Conservation (phyloP, 305 asterid species). For the Rubia tinctorum region DNA sequence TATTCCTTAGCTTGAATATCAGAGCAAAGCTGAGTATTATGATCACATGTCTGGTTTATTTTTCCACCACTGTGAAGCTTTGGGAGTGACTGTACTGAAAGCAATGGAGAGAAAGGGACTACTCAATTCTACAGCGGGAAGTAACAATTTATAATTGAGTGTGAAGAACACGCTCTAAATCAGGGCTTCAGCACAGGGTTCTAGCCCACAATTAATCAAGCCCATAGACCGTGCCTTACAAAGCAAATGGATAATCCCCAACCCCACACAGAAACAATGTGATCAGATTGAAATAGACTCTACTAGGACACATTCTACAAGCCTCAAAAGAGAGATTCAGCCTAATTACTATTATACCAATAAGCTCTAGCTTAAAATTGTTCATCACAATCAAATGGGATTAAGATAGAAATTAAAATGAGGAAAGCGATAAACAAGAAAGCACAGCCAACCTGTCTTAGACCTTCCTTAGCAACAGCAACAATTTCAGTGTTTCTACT, state of each 20-base stretch:
- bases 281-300: background rate
- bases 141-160: background rate
- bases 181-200: background rate
- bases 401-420: background rate
- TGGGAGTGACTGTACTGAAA: background rate
- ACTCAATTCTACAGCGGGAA: background rate
- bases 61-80: background rate
- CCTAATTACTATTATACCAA: background rate
- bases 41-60: background rate
- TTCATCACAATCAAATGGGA: background rate
- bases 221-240: background rate
- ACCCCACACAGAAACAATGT: background rate
- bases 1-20: background rate
- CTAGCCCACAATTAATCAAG: background rate
- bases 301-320: background rate
- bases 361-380: background rate
- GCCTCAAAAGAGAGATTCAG: conserved; percentile 8
- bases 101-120: background rate
- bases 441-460: conserved; percentile 79
- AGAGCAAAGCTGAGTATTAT: background rate
- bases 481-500: conserved; percentile 91
- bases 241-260: background rate
- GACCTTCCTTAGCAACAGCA: conserved; percentile 98
- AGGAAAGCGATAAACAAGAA: conserved; percentile 6
- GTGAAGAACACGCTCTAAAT: background rate